These are phyloP conservation scores for Botrytis galanthina DNA, from an alignment of 2,329 filamentous ascomycete genomes.

Conservation along the genomic window DNA sequence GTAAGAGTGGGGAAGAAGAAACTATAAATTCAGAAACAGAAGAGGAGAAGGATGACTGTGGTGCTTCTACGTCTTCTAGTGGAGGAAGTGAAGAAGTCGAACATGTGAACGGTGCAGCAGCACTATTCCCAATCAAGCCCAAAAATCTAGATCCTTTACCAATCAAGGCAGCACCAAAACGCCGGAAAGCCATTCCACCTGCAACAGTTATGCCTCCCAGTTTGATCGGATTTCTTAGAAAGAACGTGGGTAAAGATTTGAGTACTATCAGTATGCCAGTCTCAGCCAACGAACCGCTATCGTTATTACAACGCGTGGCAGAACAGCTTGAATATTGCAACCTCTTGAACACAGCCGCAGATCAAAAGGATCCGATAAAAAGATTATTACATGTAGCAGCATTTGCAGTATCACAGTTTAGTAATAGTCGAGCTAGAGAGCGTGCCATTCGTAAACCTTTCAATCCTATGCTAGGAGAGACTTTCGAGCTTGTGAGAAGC, in stretches of 20 bases:
- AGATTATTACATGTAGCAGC: constrained; percentile 82
- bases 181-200: constrained; percentile 68
- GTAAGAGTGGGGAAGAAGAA: constrained; percentile 65
- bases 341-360: constrained; percentile 73
- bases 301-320: constrained; percentile 80
- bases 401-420: constrained; percentile 87
- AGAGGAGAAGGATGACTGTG: constrained; percentile 47
- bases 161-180: constrained; percentile 59
- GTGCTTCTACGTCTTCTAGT: constrained; percentile 58
- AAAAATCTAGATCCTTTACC: constrained; percentile 78
- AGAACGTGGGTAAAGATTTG: constrained; percentile 97
- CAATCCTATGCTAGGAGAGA: constrained; percentile 95
- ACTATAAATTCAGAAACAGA: constrained; percentile 56
- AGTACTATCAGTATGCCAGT: constrained; percentile 98
- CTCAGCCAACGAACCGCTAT: constrained; percentile 89
- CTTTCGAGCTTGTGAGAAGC: constrained; percentile 85
- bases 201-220: constrained; percentile 81
- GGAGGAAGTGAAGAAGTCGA: constrained; percentile 52
- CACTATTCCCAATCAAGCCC: constrained; percentile 72
- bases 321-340: constrained; percentile 90
- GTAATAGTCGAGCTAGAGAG: constrained; percentile 78
- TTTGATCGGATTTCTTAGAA: constrained; percentile 88
- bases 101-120: constrained; percentile 56
- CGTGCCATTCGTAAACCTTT: constrained; percentile 94
- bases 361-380: constrained; percentile 59